Evolutionary conservation across 179 eudicot species (phyloP), one percentile per base, ranked within the genome.

Genomic region (Nepenthes alata): DNA sequence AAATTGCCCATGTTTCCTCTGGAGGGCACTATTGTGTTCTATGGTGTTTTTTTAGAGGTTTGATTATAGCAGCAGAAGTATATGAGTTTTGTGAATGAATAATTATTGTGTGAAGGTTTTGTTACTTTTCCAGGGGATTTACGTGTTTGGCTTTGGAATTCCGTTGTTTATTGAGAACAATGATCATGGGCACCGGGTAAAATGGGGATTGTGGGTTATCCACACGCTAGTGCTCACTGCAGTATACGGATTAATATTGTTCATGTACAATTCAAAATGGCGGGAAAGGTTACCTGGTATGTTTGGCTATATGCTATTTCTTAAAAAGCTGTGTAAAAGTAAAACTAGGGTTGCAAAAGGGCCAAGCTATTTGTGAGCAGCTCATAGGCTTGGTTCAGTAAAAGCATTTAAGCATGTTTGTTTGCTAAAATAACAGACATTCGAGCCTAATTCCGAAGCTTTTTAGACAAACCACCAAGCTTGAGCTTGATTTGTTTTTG

Each of bases 261-360:
- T 81, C 79, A 83, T 84, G 80, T 86, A 93, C 77, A 82, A 84
- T 67, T 89, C 98, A 6, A 83, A 82, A 65, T 86, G 89, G 86
- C 78, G 86, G 75, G 98, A 89, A 59, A 91, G 88, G 70, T 65
- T 91, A 68, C 98, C 98, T 55, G 95, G 96, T 86, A 50, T 77
- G 79, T 75, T 25, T 56, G 13, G 5, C 45, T 41, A 41, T 60
- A 60, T 16, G 2, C 25, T 60, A 35, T 15, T 15, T 45, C 45
- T 60, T 14, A 15, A 34, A 60, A 41, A 15, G 8, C 15, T 60
- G 53, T 10, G 9, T 60, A 6, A 34, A 38, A 38, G 35, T 49
- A 58, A 12, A 38, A 25, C 25, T 25, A 25, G 25, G 25, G 25
- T 25, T 25, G 25, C 25, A 25, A 25, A 25, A 25, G 25, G 25